Conservation (phyloP, 495 filamentous ascomycete species). For the Penicillium lividum region DNA sequence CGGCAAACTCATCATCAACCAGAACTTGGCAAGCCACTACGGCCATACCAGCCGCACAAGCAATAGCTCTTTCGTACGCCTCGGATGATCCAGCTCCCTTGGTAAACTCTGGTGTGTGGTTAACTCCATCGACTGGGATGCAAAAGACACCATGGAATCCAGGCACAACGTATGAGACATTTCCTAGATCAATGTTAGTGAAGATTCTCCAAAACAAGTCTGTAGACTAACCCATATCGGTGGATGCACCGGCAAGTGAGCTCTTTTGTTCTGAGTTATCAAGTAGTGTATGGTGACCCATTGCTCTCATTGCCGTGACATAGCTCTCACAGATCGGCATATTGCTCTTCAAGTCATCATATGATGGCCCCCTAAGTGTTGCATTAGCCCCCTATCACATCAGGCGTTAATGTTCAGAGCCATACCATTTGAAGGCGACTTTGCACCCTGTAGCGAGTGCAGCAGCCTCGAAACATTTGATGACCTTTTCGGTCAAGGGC, state of each 20-base stretch:
- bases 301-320: constrained; percentile 49
- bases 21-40: constrained; percentile 52
- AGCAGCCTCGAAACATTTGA: constrained; percentile 59
- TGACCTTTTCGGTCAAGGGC: constrained; percentile 47
- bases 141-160: constrained; percentile 60
- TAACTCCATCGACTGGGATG: constrained; percentile 51
- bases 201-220: not conserved
- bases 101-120: constrained; percentile 59
- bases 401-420: not conserved
- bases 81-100: constrained; percentile 54
- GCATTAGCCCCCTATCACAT: not conserved
- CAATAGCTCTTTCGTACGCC: constrained; percentile 43
- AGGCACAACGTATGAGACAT: constrained; percentile 58
- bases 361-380: constrained; percentile 42
- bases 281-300: constrained; percentile 46
- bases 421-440: constrained; percentile 45
- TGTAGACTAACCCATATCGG: constrained; percentile 40
- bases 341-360: constrained; percentile 55
- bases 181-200: constrained; percentile 40
- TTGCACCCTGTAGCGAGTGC: constrained; percentile 58
- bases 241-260: constrained; percentile 30
- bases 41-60: constrained; percentile 61
- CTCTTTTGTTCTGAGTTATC: constrained; percentile 41
- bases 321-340: constrained; percentile 53
- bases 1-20: constrained; percentile 42